Conservation (phyloP, 1,284 basidiomycete species). For the Inonotus obliquus region DNA sequence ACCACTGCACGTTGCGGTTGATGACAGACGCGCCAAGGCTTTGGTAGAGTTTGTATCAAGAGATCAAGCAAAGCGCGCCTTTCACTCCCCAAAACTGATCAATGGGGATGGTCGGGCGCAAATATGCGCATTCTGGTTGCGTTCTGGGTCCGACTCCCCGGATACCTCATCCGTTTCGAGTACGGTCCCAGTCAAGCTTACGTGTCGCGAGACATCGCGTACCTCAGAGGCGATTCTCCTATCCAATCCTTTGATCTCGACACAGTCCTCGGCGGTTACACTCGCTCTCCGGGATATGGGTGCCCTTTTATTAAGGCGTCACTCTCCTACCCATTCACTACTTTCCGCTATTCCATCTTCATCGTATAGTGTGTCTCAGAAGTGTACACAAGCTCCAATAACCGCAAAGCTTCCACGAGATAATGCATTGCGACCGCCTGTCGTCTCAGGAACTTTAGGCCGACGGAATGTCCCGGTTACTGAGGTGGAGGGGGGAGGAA, state of each 20-base stretch:
- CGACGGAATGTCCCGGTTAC: neutral
- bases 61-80: slow-evolving; percentile 1
- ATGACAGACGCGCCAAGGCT: neutral
- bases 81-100: neutral
- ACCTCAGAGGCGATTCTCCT: neutral
- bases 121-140: neutral
- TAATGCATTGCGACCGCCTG: no score
- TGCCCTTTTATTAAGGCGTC: neutral
- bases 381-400: neutral
- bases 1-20: slow-evolving; percentile 1
- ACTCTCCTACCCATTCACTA: neutral
- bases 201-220: neutral
- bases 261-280: neutral
- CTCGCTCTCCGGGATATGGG: neutral
- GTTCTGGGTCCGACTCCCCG: neutral
- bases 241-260: neutral
- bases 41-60: slow-evolving; percentile 1
- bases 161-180: neutral
- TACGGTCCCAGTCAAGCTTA: neutral
- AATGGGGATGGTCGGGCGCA: slow-evolving; percentile 8
- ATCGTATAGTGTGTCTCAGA: neutral
- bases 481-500: neutral
- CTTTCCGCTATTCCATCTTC: neutral
- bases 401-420: neutral
- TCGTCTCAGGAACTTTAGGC: neutral